Evolutionary conservation across 345 rosid genomes (phyloP).

Genomic region (Gossypium anomalum): DNA sequence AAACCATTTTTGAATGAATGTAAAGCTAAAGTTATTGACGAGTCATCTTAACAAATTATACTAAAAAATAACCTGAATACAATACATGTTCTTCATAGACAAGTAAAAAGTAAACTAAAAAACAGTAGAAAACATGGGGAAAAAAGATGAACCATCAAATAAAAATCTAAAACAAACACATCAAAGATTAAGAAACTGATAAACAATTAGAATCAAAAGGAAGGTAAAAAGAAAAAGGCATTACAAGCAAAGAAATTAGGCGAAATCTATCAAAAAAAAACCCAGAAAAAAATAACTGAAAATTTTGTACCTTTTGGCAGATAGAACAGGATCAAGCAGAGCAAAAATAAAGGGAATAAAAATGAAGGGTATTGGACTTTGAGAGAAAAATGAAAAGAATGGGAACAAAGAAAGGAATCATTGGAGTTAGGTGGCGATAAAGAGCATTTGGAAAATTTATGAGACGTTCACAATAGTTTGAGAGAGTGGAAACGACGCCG

Average conservation of each 20-base stretch:
- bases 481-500: background rate
- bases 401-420: background rate
- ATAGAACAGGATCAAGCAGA: background rate
- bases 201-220: background rate
- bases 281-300: background rate
- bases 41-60: too few relatives aligned
- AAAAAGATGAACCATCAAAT: background rate
- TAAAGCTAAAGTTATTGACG: too few relatives aligned
- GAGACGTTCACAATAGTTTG: background rate
- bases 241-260: background rate
- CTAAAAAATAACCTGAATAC: too few relatives aligned
- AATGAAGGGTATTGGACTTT: background rate
- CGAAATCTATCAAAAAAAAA: background rate
- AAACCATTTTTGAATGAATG: too few relatives aligned
- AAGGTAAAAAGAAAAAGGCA: background rate
- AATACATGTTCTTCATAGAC: background rate
- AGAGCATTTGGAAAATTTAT: background rate
- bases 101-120: too few relatives aligned
- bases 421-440: background rate
- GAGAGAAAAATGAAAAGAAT: background rate
- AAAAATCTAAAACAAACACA: background rate
- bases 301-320: background rate
- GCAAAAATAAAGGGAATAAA: background rate
- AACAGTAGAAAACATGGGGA: too few relatives aligned
- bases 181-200: background rate